Evolutionary conservation across 306 rosid species (phyloP), one percentile per base, ranked within the genome.

Genomic region (Malus orientalis): DNA sequence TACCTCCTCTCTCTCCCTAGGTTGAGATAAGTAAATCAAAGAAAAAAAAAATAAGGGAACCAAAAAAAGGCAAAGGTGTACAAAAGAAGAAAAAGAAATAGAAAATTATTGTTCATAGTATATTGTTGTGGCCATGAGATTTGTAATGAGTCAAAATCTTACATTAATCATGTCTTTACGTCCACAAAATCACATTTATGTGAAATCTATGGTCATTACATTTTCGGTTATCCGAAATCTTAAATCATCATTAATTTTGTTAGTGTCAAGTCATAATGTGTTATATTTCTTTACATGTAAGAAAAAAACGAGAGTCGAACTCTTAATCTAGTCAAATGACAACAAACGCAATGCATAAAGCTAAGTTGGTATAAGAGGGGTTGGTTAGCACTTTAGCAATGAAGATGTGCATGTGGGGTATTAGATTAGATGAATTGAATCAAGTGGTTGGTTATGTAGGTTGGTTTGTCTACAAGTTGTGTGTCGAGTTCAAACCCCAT

Each of bases 391-490:
- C 45, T 42, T 42, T 2, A 54, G 4, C 25, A 8, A n/a, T 51
- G 29, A 1, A 11, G 11, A 10, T n/a, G 67, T 6, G 36, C 38
- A 27, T 29, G 18, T 15, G 44, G 69, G 36, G 42, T 16, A 69
- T 58, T 73, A 77, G 45, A 38, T 23, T 15, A 67, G 45, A 30
- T 30, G 42, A 27, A 27, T 61, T 61, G 42, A 55, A 53, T 70
- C 78, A 64, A 65, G 54, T 64, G 75, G 86, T 68, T 53, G 51
- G 40, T 74, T 49, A 25, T 65, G 45, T 66, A 69, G 6, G 42
- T 71, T 76, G 71, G 40, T 76, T 86, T 89, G 97, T 87, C 92
- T 66, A 58, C 85, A 74, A 68, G 80, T 77, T 69, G 20, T 16
- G 20, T 79, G 91, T 89, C 89, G 78, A 77, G 79, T 73, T 76